Evolutionary conservation across 305 asterid genomes (phyloP).

Genomic region (Stenogyne calaminthoides): DNA sequence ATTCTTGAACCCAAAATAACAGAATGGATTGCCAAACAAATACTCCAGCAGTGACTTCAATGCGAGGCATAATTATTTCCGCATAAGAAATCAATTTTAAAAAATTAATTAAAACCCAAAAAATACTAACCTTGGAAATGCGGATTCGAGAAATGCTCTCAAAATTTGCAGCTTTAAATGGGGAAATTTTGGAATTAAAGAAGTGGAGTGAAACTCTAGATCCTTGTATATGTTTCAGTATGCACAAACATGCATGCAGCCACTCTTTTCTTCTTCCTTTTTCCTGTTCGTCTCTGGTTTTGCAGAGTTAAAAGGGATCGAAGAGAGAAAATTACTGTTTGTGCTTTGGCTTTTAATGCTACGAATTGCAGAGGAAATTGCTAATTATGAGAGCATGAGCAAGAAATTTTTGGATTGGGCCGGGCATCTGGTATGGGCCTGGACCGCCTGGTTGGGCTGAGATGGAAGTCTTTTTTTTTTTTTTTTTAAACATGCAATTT

Average conservation of each 20-base stretch:
- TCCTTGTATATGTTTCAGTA: slow-evolving; percentile 15
- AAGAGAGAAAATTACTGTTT: slow-evolving; percentile 27
- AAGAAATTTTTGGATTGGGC: slow-evolving; percentile 18
- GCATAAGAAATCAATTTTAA: slow-evolving; percentile 2
- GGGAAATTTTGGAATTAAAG: slow-evolving; percentile 9
- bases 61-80: slow-evolving; percentile 33
- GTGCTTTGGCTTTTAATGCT: slow-evolving; percentile 21
- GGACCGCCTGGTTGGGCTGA: background rate
- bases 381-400: slow-evolving; percentile 25
- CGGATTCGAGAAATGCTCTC: slow-evolving; percentile 29
- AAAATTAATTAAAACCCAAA: background rate
- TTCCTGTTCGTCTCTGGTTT: slow-evolving; percentile 29
- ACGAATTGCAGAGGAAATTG: slow-evolving; percentile 23
- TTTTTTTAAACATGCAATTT: too few relatives aligned
- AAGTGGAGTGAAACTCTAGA: slow-evolving; percentile 29
- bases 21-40: slow-evolving; percentile 42
- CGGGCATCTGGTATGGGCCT: slow-evolving; percentile 18
- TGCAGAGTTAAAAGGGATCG: slow-evolving; percentile 43
- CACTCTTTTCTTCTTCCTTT: slow-evolving; percentile 13
- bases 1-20: slow-evolving; percentile 27
- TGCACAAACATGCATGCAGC: slow-evolving; percentile 36
- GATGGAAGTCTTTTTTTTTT: too few relatives aligned
- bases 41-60: slow-evolving; percentile 48
- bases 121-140: slow-evolving; percentile 39
- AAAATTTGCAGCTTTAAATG: slow-evolving; percentile 32